A percentile compares a stretch with the other conserved stretches of the same genome.
phyloP scores from a whole-genome alignment of 2,329 filamentous ascomycete genomes.

The Arachnopeziza araneosa region DNA sequence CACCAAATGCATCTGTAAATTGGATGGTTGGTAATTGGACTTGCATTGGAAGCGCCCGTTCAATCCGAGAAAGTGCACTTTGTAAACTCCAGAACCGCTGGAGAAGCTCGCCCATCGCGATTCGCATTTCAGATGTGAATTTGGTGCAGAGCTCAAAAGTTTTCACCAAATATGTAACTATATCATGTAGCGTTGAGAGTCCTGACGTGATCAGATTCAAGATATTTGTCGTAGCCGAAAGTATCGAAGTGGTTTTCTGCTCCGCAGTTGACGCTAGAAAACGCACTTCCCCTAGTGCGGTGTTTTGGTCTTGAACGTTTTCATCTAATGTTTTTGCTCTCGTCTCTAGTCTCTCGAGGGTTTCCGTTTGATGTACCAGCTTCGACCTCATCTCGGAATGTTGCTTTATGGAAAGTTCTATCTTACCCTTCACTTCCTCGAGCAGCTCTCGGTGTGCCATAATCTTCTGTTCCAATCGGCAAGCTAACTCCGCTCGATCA shows the following conservation, averaged over 20 bases:
- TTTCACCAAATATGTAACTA: not conserved
- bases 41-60: not conserved
- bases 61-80: not conserved
- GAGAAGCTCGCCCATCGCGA: not conserved
- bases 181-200: not conserved
- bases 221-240: not conserved
- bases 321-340: not conserved
- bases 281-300: not conserved
- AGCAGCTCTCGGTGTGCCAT: not conserved
- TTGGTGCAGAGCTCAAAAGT: slow-evolving; percentile 2
- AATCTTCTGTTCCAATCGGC: not conserved
- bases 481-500: not conserved
- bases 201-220: not conserved
- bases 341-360: not conserved
- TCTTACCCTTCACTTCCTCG: not conserved
- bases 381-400: not conserved
- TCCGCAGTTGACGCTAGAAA: not conserved
- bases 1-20: slow-evolving; percentile 8
- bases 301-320: not conserved
- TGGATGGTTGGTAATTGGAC: slow-evolving; percentile 1
- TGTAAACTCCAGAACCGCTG: not conserved
- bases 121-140: not conserved
- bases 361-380: not conserved
- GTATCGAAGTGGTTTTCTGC: not conserved
- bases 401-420: not conserved